Percentiles rank a stretch among this genome's conserved stretches.
These are phyloP conservation scores for Paecilomyces formosus DNA, from an alignment of 2,329 filamentous ascomycete species.

Conservation along the genomic window DNA sequence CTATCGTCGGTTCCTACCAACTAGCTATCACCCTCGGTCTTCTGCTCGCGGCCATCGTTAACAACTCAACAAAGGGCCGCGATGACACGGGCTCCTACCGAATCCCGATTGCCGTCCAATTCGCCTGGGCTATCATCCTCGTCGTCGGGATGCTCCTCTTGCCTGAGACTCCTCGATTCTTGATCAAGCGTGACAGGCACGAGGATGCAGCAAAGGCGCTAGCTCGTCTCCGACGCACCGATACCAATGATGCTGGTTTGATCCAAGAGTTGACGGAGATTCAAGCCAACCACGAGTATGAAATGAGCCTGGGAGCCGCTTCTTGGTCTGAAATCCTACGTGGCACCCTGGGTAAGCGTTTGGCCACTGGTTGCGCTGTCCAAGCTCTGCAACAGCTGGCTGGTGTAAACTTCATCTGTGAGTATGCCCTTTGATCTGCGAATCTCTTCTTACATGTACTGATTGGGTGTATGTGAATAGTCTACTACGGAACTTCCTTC, in stretches of 20 bases:
- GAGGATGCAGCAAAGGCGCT: constrained; percentile 57
- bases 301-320: constrained; percentile 45
- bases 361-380: constrained; percentile 31
- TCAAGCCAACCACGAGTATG: constrained; percentile 79
- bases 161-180: constrained; percentile 78
- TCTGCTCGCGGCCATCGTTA: constrained; percentile 64
- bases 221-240: constrained; percentile 58
- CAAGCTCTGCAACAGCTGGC: constrained; percentile 35
- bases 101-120: constrained; percentile 72
- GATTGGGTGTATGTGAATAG: constrained; percentile 8
- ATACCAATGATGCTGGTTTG: constrained; percentile 61
- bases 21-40: constrained; percentile 74
- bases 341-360: constrained; percentile 28
- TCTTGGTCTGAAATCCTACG: constrained; percentile 30
- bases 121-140: constrained; percentile 71
- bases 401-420: constrained; percentile 38
- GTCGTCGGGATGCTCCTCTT: constrained; percentile 63
- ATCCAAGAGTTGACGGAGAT: constrained; percentile 76
- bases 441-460: constrained; percentile 3
- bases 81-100: constrained; percentile 62
- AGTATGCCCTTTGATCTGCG: constrained; percentile 3
- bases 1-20: constrained; percentile 70
- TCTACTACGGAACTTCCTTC: constrained; percentile 34
- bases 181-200: constrained; percentile 66
- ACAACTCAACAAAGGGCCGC: constrained; percentile 61